Conservation (phyloP, 805 yeast species). For the Brettanomyces nanus region DNA sequence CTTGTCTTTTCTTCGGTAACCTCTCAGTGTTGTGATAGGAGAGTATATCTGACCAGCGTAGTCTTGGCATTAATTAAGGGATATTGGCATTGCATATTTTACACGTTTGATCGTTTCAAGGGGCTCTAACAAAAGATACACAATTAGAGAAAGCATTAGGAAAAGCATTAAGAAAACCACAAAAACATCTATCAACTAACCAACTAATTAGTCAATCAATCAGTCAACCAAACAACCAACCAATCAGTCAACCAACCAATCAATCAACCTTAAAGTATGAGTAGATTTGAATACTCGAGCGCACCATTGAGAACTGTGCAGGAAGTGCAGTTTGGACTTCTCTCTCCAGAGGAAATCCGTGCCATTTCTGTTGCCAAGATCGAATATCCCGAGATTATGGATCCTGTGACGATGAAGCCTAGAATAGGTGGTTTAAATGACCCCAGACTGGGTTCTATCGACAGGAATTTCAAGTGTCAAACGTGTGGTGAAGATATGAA, state of each 20-base stretch:
- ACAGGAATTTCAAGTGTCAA: constrained; percentile 95
- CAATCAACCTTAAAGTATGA: no score
- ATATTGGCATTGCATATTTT: no score
- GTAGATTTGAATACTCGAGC: constrained; percentile 84
- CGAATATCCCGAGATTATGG: constrained; percentile 99
- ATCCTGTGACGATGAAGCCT: constrained; percentile 89
- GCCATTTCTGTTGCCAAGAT: constrained; percentile 97
- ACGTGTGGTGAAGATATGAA: constrained; percentile 99
- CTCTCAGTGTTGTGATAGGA: background rate
- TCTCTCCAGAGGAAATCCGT: constrained; percentile 95
- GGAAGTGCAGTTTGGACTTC: constrained; percentile 95
- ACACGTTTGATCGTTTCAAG: no score
- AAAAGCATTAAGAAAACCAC: no score
- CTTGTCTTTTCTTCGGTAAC: background rate
- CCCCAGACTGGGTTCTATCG: constrained; percentile 95
- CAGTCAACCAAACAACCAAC: no score
- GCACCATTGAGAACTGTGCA: constrained; percentile 96
- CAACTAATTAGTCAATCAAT: no score
- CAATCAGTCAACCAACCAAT: no score
- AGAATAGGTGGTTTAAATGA: constrained; percentile 96
- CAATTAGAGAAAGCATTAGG: no score
- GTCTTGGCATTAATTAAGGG: no score
- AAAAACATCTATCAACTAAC: no score
- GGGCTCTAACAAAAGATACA: no score
- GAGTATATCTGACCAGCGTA: background rate